Conservation (phyloP, 2,329 filamentous ascomycete genomes). For the Ophiocordyceps robertsii region DNA sequence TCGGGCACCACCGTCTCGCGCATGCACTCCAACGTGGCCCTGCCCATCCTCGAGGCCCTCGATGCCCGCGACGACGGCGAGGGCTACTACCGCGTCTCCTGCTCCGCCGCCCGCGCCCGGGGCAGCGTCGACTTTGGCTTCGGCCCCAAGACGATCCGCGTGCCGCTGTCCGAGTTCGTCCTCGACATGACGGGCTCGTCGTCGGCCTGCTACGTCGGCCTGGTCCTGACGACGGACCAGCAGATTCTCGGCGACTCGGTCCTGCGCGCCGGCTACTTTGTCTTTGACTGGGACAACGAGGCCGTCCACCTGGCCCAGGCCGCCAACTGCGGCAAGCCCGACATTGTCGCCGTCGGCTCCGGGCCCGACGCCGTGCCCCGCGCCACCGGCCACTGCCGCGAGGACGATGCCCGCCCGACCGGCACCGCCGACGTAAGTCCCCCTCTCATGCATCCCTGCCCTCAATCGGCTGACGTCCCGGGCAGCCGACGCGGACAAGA, state of each 20-base stretch:
- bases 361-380: slow-evolving; percentile 18
- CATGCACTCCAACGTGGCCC: slow-evolving; percentile 28
- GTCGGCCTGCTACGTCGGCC: slow-evolving; percentile 27
- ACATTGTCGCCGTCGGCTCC: slow-evolving; percentile 22
- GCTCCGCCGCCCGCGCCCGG: slow-evolving; percentile 18
- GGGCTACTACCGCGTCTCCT: slow-evolving; percentile 32
- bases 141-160: slow-evolving; percentile 23
- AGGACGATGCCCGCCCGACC: slow-evolving; percentile 11
- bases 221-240: slow-evolving; percentile 24
- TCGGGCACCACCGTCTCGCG: slow-evolving; percentile 36
- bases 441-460: too few relatives aligned
- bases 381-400: slow-evolving; percentile 21
- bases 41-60: slow-evolving; percentile 28
- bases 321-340: slow-evolving; percentile 22
- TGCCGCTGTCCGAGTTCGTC: slow-evolving; percentile 35
- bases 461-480: too few relatives aligned
- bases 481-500: slow-evolving; percentile 4
- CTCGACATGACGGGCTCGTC: slow-evolving; percentile 22
- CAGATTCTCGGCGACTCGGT: slow-evolving; percentile 30
- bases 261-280: slow-evolving; percentile 29
- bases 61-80: slow-evolving; percentile 23
- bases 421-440: not conserved
- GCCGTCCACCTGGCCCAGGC: slow-evolving; percentile 27
- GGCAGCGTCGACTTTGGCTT: slow-evolving; percentile 37
- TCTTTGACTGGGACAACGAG: slow-evolving; percentile 31